Evolutionary conservation across 257 asterid species (phyloP), one percentile per base, ranked within the genome.

Genomic region (Buddleja alternifolia): DNA sequence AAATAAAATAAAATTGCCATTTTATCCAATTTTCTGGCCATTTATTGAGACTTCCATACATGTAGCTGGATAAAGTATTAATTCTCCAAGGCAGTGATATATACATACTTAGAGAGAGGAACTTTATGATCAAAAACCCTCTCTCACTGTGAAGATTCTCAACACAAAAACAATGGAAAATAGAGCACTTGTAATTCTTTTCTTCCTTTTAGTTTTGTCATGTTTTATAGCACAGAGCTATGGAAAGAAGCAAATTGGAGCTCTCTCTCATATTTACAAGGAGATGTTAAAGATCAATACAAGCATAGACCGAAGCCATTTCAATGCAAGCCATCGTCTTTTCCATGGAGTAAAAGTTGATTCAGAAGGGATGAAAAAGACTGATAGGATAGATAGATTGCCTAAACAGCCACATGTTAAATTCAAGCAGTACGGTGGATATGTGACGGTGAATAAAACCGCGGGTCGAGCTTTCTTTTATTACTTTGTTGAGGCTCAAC

Each of bases 401-500:
- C 97, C 97, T 0, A 96, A 94, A 0, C 97, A 90, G 46, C 92
- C 95, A 0, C 65, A 63, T n/a, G 88, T 83, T 2, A 73, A 36
- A 8, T 88, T 90, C 77, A 77, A 83, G 12, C 97, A 90, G 72
- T 90, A 86, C n/a, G 96, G 96, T 10, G 97, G 97, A 0, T 88
- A 90, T 23, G 67, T 90, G 0, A 90, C 97, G 0, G 89, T 90
- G 10, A 69, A 90, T 66, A 69, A 25, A 10, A 75, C 77, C 2
- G 85, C 94, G 17, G 97, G 94, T 3, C 82, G 92, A 12, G 96
- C 97, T 0, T 72, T 86, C 12, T 90, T 69, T 62, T 90, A 90
- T 44, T 90, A 88, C 69, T 91, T 91, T 66, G 84, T 52, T 3
- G 96, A 88, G 73, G 93, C 95, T 32, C 86, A 84, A 1, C 50